Evolutionary conservation across 768 basidiomycete genomes (phyloP).

Genomic region (Mycena vitilis): DNA sequence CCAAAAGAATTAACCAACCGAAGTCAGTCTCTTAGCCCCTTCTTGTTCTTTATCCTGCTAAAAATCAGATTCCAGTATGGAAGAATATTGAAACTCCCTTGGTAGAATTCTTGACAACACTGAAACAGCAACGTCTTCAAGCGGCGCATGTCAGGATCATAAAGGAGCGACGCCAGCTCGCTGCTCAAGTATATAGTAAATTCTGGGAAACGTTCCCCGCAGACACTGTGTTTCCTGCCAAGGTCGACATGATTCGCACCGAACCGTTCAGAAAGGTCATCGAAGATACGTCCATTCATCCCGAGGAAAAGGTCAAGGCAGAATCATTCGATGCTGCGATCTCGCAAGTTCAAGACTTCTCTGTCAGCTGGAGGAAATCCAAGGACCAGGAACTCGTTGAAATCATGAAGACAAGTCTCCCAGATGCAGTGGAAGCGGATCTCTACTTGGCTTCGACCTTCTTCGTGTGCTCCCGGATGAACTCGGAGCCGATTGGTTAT

Average conservation of each 20-base stretch:
- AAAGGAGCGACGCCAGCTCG: constrained; percentile 11
- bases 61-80: constrained; percentile 19
- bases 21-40: constrained; percentile 2
- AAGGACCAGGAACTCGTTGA: constrained; percentile 21
- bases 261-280: constrained; percentile 28
- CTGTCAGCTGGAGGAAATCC: constrained; percentile 8
- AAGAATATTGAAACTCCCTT: constrained; percentile 27
- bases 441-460: constrained; percentile 25
- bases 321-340: constrained; percentile 26
- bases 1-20: constrained; percentile 30
- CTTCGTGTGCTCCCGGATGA: neutral
- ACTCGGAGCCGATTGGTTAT: neutral
- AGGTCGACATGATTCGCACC: constrained; percentile 11
- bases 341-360: constrained; percentile 7
- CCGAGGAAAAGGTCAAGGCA: constrained; percentile 25
- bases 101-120: constrained; percentile 15
- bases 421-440: constrained; percentile 7
- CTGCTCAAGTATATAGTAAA: constrained; percentile 11
- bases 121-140: constrained; percentile 16
- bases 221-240: constrained; percentile 5
- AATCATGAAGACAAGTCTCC: constrained; percentile 13
- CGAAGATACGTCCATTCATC: constrained; percentile 21
- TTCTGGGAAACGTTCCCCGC: neutral
- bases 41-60: no score
- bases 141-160: constrained; percentile 1